Evolutionary conservation across 257 asterid genomes (phyloP).

Genomic region (Lavandula angustifolia): DNA sequence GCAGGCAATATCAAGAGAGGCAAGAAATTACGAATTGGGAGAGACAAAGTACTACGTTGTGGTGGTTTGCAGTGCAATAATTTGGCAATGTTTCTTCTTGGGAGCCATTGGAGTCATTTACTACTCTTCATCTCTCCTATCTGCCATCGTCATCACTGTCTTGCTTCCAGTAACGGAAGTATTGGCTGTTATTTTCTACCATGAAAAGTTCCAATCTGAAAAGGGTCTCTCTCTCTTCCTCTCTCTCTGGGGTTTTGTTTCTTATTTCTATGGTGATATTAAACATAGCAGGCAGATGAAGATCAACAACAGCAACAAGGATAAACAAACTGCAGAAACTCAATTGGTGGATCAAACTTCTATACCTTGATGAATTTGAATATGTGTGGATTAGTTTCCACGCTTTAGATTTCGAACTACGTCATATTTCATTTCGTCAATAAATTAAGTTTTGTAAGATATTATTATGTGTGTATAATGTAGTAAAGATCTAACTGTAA

Average conservation of each 20-base stretch:
- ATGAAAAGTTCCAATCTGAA: slow-evolving; percentile 42
- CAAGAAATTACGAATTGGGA: slow-evolving; percentile 40
- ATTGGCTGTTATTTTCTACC: slow-evolving; percentile 38
- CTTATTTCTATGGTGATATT: slow-evolving; percentile 40
- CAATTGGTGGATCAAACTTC: too few species aligned
- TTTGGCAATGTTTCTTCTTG: slow-evolving; percentile 45
- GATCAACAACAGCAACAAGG: slow-evolving; percentile 1
- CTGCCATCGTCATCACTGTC: slow-evolving; percentile 33
- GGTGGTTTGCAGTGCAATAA: slow-evolving; percentile 33
- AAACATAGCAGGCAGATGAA: slow-evolving; percentile 1
- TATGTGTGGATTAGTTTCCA: too few species aligned
- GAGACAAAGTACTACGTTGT: slow-evolving; percentile 43
- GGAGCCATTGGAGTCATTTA: slow-evolving; percentile 46
- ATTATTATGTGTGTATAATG: too few species aligned
- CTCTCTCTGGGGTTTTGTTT: slow-evolving; percentile 48
- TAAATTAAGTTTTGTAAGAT: too few species aligned
- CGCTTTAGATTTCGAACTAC: too few species aligned
- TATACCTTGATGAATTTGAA: too few species aligned
- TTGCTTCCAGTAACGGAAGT: slow-evolving; percentile 37
- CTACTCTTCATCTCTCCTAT: slow-evolving; percentile 44
- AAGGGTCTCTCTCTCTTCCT: slow-evolving; percentile 45
- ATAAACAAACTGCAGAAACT: too few species aligned
- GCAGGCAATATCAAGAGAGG: slow-evolving; percentile 53
- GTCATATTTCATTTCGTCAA: too few species aligned
- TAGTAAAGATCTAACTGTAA: too few species aligned